Evolutionary conservation across 2,329 filamentous ascomycete species (phyloP), one percentile per base, ranked within the genome.

Genomic region (Aureobasidium subglaciale): DNA sequence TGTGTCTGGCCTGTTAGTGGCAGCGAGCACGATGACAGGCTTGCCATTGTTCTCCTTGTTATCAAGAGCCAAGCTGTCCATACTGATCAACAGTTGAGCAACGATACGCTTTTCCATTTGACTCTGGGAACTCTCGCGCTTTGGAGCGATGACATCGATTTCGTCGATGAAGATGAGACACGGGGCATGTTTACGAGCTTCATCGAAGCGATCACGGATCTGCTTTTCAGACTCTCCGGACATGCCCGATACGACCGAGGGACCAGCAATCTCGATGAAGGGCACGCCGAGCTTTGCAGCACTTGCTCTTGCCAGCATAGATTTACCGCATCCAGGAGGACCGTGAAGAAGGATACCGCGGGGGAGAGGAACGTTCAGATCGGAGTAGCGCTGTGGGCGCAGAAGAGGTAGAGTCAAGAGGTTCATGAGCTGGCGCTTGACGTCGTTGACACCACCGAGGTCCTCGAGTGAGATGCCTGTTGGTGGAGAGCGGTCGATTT

Each of bases 81-180:
- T 95, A 56, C 90, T 95, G 18, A 87, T 86, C 56, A 89, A 75
- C 61, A 97, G 83, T 65, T 95, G 88, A 1, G 84, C 82, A 11
- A 95, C 86, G 59, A 95, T 93, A 53, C 90, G 78, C 66, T 90
- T 88, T 67, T 96, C 90, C 83, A 95, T 92, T 61, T 96, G 90
- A 64, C 87, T 85, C 64, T 93, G 87, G 1, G 87, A 84, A 55
- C 83, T 88, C 60, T 95, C 89, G 56, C 87, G 79, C 68, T 95
- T 95, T 0, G 88, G 88, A 48, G 90, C 88, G 63, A 97, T 93
- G 4, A 87, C 86, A 69, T 99, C 91, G 52, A 97, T 88, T 63
- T 96, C 87, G 62, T 96, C 90, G 56, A 97, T 87, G 65, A 96
- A 95, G 4, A 99, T 79, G 5, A 99, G 77, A 64, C 90, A 95